Base-by-base conservation (phyloP, 805 yeast species). In the Zygosaccharomyces bailii region DNA sequence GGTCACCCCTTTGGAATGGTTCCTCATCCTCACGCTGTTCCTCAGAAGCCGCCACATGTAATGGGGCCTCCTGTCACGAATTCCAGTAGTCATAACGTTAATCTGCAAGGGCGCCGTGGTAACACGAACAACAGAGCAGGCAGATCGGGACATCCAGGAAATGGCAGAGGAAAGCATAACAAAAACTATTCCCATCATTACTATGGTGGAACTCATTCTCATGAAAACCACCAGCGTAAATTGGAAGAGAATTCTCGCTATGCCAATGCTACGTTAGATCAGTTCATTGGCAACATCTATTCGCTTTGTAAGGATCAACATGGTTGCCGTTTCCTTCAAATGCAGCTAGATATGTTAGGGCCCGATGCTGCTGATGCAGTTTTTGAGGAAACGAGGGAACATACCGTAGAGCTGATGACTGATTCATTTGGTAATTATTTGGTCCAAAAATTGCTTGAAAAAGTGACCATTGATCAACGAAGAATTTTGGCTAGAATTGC, bases 391-490 rank as follows among this genome's bases (percentile, higher is more conserved):
- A 85, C 88, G 34, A 78, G 80, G 52, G 69, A 76, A 29, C 83
- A 86, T 54, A 82, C 88, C 45, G 83, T 86, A 43, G 96, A 88
- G 62, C 72, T 93, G 51, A 91, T 93, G 98, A 77, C 73, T 45
- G 96, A 90, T 65, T 96, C 98, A 4, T 93, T 93, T 70, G 99
- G 99, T n/a, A 93, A 93, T 64, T 93, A 93, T 58, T 71, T 93
- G 59, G 79, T 95, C 53, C 99, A 93, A 67, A 93, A 91, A 65
- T 68, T 93, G 44, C 73, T 93, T 52, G 97, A 90, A 61, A 77
- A 80, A 52, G 84, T 89, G 19, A 70, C 75, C 29, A 72, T 74
- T 30, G 82, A 75, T 48, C 95, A 91, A 66, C 73, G 96, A 48
- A 71, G 85, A 10, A 65, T 72, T 11, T 65, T 93, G 37, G 84